Evolutionary conservation across 2,329 filamentous ascomycete species (phyloP).

Genomic region (Alternaria triticimaculans): DNA sequence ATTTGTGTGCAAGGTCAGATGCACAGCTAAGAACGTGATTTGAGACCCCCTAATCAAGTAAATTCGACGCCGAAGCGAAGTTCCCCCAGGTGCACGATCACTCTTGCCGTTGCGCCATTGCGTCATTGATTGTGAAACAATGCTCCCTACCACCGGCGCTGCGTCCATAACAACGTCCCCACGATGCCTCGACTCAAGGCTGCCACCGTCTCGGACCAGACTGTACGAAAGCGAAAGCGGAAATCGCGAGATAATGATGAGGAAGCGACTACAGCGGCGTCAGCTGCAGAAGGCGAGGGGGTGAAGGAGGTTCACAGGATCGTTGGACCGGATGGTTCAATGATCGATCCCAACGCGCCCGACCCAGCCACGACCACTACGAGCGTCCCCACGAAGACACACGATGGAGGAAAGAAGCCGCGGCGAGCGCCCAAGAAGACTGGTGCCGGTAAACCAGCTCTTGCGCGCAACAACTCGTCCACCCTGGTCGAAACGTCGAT

Average conservation of each 20-base stretch:
- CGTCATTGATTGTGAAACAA: constrained; percentile 33
- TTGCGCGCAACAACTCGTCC: constrained; percentile 56
- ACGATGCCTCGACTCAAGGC: constrained; percentile 47
- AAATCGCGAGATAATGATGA: constrained; percentile 36
- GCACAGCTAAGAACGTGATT: neutral
- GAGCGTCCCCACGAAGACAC: constrained; percentile 62
- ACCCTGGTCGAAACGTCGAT: constrained; percentile 59
- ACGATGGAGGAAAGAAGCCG: constrained; percentile 63
- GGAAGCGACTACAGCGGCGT: constrained; percentile 20
- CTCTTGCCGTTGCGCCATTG: constrained; percentile 15
- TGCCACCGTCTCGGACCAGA: constrained; percentile 53
- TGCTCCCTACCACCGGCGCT: neutral
- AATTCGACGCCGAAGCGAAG: no score
- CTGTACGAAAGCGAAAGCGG: constrained; percentile 55
- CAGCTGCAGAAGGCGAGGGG: constrained; percentile 11
- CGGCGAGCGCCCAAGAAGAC: constrained; percentile 52
- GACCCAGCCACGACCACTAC: constrained; percentile 44
- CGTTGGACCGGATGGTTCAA: constrained; percentile 4
- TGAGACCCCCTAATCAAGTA: neutral
- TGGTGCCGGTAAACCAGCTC: constrained; percentile 44
- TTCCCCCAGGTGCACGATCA: neutral
- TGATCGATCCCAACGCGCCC: neutral
- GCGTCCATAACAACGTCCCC: constrained; percentile 8
- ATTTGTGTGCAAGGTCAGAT: neutral
- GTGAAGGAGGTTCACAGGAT: constrained; percentile 7